Evolutionary conservation across 192 early-diverging fungal genomes (phyloP), one percentile per base, ranked within the genome.

Genomic region (Backusella australiensis): DNA sequence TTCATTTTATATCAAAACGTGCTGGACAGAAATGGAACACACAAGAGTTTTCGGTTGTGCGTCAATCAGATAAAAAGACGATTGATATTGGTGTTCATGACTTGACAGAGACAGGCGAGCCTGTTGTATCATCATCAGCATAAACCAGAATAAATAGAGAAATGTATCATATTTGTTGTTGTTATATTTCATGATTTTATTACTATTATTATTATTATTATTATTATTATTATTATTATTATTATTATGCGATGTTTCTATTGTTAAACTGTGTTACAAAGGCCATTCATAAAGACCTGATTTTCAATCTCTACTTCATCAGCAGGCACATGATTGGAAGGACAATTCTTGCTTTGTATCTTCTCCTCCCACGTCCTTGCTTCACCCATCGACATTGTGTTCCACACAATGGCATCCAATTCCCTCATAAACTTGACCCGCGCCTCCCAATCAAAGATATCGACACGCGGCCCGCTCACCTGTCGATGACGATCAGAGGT

Each of bases 221-320:
- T 23, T 56, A 23, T 15, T 63, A 63, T 59, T 53, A 53, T 8
- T 23, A 23, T 11, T 59, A n/a, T n/a, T n/a, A n/a, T 14, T 59
- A 63, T 59, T 53, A 53, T 8, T 23, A 23, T 11, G 9, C 23
- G 21, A 23, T 52, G 42, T 44, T 32, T 32, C 32, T 44, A 44
- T 44, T 44, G 15, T 29, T 69, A 69, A 14, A 12, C 11, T 23
- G 34, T 69, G 67, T 80, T 80, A 74, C 82, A 83, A n/a, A 83
- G 71, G 7, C 68, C 26, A 70, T 83, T 83, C 82, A 83, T 83
- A 15, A 83, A 73, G 4, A 83, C 67, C 68, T 83, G 82, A 39
- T 89, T 89, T 46, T 89, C 87, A 35, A 84, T 71, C 23, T 87
- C 84, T n/a, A 89, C 78, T 26, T 83, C 67, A 52, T 89, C 87